Evolutionary conservation across 176 grass and related monocot genomes (phyloP), one percentile per base, ranked within the genome.

Genomic region (Otatea glauca): DNA sequence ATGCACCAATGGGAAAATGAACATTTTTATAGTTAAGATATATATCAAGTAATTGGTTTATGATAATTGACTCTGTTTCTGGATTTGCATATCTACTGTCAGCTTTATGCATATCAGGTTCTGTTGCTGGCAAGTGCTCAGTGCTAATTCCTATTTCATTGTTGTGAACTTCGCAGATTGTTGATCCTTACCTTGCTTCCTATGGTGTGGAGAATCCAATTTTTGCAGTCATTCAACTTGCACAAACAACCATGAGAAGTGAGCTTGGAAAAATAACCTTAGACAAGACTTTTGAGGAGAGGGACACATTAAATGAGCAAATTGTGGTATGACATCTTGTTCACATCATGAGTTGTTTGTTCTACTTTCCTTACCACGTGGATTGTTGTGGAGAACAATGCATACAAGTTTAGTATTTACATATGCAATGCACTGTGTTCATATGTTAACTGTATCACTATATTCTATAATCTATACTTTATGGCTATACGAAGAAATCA

Each of bases 161-260:
- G 0, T 42, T 63, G 38, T 39, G 29, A 81, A 60, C 79, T 32
- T 84, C 74, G 39, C 79, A 98, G 95, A 98, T 95, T 80, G 85
- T 98, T 16, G 95, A 98, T 79, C 95, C 92, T 10, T 86, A 93
- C 67, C 89, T 93, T 74, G 95, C 95, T 68, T 98, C 95, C 1
- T 98, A 98, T 77, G 95, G 92, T 4, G 95, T 98, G 72, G 92
- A 93, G 87, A 95, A 95, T 84, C 95, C 95, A 5, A 92, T 98
- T 72, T 95, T 87, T 77, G 95, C 95, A 44, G 91, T 98, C 41
- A 88, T 98, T 29, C 95, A 95, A 60, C 87, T 95, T 49, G 95
- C 95, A 38, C 95, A 98, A 56, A 98, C 95, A 23, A 98, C 95
- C 2, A 98, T 98, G 95, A 95, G 92, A 83, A 95, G 95, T 64